A percentile compares a stretch with the other conserved stretches of the same genome.
Evolutionary conservation across 345 rosid species (phyloP).

Genomic region (Populus ilicifolia): DNA sequence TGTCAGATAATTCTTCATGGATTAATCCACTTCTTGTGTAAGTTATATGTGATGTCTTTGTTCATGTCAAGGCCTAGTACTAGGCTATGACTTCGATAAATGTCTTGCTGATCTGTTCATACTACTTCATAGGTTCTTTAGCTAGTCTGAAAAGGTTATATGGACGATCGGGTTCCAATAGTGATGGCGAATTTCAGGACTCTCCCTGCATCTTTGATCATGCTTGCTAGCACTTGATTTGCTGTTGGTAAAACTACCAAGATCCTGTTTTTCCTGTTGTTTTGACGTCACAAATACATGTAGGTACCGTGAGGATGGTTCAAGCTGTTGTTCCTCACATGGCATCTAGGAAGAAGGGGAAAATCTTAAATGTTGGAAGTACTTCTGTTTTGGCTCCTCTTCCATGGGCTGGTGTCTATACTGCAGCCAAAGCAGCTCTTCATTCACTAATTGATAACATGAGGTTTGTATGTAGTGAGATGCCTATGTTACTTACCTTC

Average conservation of each 20-base stretch:
- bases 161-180: too few relatives aligned
- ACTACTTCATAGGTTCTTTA: neutral
- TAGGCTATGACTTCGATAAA: neutral
- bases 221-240: neutral
- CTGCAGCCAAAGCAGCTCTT: slow-evolving; percentile 84
- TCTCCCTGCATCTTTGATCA: neutral
- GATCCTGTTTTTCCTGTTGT: neutral
- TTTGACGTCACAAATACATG: neutral
- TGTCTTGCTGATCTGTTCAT: neutral
- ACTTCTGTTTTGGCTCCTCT: slow-evolving; percentile 49
- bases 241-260: neutral
- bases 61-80: neutral
- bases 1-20: neutral
- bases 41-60: neutral
- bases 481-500: neutral
- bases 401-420: slow-evolving; percentile 79
- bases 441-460: slow-evolving; percentile 76
- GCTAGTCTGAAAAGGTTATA: neutral
- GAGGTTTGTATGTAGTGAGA: slow-evolving; percentile 42
- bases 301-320: slow-evolving; percentile 75
- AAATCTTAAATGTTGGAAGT: slow-evolving; percentile 75
- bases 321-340: slow-evolving; percentile 87
- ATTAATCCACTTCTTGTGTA: neutral
- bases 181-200: neutral
- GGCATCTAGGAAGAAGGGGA: slow-evolving; percentile 68